phyloP scores from a whole-genome alignment of 192 early-diverging fungal species.

The Pilobolus umbonatus region DNA sequence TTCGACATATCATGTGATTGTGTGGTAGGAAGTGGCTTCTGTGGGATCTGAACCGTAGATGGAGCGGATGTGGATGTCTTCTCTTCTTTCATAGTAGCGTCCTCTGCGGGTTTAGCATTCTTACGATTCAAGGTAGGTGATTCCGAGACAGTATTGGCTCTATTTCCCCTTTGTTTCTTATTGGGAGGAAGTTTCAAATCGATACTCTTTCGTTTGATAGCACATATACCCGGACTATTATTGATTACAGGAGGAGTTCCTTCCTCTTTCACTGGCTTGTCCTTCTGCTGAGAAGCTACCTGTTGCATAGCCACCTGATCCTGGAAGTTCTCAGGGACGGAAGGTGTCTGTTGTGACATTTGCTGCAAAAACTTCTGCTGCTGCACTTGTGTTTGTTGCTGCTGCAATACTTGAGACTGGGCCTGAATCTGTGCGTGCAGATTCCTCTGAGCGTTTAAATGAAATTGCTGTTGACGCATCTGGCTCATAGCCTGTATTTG shows the following conservation, averaged over 20 bases:
- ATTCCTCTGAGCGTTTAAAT: slow-evolving; percentile 16
- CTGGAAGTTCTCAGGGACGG: no score
- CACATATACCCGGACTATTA: not conserved
- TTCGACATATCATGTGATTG: not conserved
- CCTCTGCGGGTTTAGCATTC: not conserved
- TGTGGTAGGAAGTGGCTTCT: not conserved
- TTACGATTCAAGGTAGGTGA: slow-evolving; percentile 7
- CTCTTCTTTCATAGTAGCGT: not conserved
- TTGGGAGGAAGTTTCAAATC: slow-evolving; percentile 29
- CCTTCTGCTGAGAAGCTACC: no score
- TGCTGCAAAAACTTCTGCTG: no score
- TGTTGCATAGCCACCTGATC: no score
- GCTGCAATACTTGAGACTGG: slow-evolving; percentile 4
- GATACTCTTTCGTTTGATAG: slow-evolving; percentile 27
- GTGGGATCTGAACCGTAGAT: not conserved
- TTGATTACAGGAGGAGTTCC: no score
- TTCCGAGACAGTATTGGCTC: not conserved
- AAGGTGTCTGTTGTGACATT: no score
- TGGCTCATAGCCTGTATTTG: not conserved
- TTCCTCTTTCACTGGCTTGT: no score
- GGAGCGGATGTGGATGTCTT: slow-evolving; percentile 1
- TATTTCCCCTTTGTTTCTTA: slow-evolving; percentile 22
- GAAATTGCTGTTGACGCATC: slow-evolving; percentile 7
- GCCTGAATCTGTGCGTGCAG: slow-evolving; percentile 17
- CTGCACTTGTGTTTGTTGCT: not conserved